Evolutionary conservation across 208 protist species (phyloP).

Genomic region (Wallacemonas collosoma): DNA sequence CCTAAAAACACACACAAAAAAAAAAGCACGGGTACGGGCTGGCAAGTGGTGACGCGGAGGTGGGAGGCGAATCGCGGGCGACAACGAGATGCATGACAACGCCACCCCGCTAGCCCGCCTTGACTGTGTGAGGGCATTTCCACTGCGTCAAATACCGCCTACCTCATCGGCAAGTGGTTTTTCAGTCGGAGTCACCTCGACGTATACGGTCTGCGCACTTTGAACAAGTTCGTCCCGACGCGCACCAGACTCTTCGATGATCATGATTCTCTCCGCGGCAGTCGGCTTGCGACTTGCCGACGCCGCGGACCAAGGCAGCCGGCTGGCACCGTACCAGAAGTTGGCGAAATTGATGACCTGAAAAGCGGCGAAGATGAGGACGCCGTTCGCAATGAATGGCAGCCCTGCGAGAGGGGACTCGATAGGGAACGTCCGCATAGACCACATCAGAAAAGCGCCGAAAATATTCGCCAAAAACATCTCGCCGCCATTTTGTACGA

Average conservation of each 20-base stretch:
- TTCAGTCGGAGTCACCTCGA: no score
- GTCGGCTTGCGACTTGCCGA: background rate
- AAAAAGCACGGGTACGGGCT: background rate
- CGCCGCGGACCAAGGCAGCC: constrained; percentile 5
- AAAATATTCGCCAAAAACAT: constrained; percentile 34
- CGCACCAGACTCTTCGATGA: background rate
- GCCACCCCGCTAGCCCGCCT: no score
- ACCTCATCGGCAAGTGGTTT: no score
- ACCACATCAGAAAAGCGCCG: constrained; percentile 38
- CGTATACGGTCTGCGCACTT: no score
- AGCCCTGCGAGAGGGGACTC: constrained; percentile 32
- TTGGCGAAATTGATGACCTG: constrained; percentile 42
- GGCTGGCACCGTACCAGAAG: constrained; percentile 25
- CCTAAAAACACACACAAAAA: background rate
- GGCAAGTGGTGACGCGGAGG: no score
- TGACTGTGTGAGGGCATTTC: no score
- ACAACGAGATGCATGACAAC: no score
- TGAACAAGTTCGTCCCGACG: background rate
- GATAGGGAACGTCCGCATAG: constrained; percentile 21
- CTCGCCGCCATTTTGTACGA: constrained; percentile 39
- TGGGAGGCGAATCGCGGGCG: no score
- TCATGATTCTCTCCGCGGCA: background rate
- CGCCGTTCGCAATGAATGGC: constrained; percentile 41
- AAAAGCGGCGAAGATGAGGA: constrained; percentile 21
- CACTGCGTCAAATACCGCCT: no score